Evolutionary conservation across 192 early-diverging fungal genomes (phyloP), one percentile per base, ranked within the genome.

Genomic region (Obelidium mucronatum): DNA sequence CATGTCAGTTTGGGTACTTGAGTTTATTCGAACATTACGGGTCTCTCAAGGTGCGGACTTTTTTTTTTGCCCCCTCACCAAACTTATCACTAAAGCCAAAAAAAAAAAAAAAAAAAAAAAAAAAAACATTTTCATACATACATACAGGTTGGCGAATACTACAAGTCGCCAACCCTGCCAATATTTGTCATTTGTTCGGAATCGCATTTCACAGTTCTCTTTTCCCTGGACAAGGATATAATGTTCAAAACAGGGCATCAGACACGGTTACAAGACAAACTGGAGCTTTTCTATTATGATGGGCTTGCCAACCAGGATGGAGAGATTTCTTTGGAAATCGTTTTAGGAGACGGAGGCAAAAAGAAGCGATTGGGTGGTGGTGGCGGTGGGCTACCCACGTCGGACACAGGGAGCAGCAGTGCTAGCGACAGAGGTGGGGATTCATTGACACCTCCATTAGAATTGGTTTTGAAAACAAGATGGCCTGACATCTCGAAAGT

Each of bases 211-310:
- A 85, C 86, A 2, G 77, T 81, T 26, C 76, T 88, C 19, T 88
- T 88, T 68, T 62, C 77, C 2, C 52, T 78, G 3, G 72, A 68
- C 39, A 22, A 39, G 40, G 58, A 61, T 5, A 35, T 67, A 3
- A 4, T 52, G 30, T 58, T 3, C 30, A 35, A 31, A 58, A 42
- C 52, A 24, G 36, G 56, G 13, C 69, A 58, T 24, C 30, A 40
- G 1, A 34, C 65, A n/a, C 55, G 19, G 3, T 17, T 31, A n/a
- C 55, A 42, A 5, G 37, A 67, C 13, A 37, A 22, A 30, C 84
- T 88, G 36, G 84, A 86, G 40, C 42, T 88, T 28, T 68, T 73
- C 24, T 88, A 88, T 59, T 88, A 88, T 63, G 87, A 88, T 73
- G 85, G 86, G 2, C 59, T 88, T 52, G 83, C 86, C 1, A 82